These are phyloP conservation scores for Berberis thunbergii DNA, from an alignment of 164 flowering plant species.

Conservation along the genomic window DNA sequence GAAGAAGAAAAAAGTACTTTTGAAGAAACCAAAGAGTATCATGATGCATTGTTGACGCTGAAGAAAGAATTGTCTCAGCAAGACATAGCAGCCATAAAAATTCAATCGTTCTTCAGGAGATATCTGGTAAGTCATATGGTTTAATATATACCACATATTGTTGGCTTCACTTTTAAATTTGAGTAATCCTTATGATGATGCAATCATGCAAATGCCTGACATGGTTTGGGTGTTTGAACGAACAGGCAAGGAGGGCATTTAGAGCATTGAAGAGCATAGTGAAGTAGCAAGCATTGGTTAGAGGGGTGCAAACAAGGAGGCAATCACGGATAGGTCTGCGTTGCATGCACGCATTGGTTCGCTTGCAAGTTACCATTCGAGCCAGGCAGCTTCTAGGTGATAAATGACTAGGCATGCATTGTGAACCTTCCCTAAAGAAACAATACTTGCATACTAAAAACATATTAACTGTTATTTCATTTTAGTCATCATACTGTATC, in stretches of 20 bases:
- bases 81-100: conserved; percentile 41
- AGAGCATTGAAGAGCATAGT: conserved; percentile 61
- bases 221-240: not conserved
- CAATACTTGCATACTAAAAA: too few relatives aligned
- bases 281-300: conserved; percentile 71
- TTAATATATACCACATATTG: not conserved
- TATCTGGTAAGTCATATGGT: conserved; percentile 34
- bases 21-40: not conserved
- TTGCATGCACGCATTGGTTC: conserved; percentile 62
- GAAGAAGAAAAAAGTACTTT: conserved; percentile 1
- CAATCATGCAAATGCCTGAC: not conserved
- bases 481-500: too few relatives aligned
- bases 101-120: conserved; percentile 56
- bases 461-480: too few relatives aligned
- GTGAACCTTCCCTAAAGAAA: too few relatives aligned
- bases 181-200: not conserved
- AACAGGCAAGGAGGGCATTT: conserved; percentile 54
- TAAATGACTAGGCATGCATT: not conserved
- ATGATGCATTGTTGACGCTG: not conserved
- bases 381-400: conserved; percentile 45
- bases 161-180: not conserved
- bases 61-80: conserved; percentile 14
- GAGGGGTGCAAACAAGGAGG: conserved; percentile 52
- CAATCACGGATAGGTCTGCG: conserved; percentile 55
- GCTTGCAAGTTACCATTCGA: conserved; percentile 51